Base-by-base conservation (phyloP, 73 alveolate species). In the Diophrys appendiculata region DNA sequence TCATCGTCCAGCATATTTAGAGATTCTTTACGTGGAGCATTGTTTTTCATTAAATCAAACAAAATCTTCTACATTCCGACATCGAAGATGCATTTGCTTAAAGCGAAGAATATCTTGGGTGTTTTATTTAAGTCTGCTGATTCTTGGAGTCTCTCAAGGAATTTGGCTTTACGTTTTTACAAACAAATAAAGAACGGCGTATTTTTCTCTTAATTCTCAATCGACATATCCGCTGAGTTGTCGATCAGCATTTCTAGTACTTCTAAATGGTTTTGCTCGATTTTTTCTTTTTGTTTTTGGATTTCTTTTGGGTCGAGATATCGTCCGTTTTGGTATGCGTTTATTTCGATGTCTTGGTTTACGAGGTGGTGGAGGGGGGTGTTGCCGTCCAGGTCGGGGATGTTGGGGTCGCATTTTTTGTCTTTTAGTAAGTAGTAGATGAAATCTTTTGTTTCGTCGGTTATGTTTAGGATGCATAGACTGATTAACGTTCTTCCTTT, bases 391-490 rank as follows among this genome's bases (percentile, higher is more conserved):
- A 72, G 80, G 85, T 97, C 98, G 33, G 95, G 89, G 69, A 87
- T 87, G 81, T 94, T 95, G 8, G 95, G 91, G 89, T 97, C 98
- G 55, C 98, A 98, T 56, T 93, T 83, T 86, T 96, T 95, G 68
- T 91, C 93, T 27, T 80, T 71, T 29, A 96, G 73, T 30, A 96
- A 80, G 79, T 80, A 96, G 73, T 56, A 69, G 76, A 96, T 85
- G 71, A 92, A 92, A 30, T 85, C 96, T 13, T 84, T 89, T 0
- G 96, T 76, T 32, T 95, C 95, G 14, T 78, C 88, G 30, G 87
- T 88, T 13, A 95, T 77, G 65, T 68, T 86, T 54, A 79, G 82
- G 33, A 96, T 78, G 60, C 97, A 80, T 72, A 92, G 91, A 69
- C 92, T 89, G 26, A 97, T 78, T 52, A 97, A 81, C 27, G 98